Evolutionary conservation across 2,329 filamentous ascomycete species (phyloP), one percentile per base, ranked within the genome.

Genomic region (Fusarium secorum): DNA sequence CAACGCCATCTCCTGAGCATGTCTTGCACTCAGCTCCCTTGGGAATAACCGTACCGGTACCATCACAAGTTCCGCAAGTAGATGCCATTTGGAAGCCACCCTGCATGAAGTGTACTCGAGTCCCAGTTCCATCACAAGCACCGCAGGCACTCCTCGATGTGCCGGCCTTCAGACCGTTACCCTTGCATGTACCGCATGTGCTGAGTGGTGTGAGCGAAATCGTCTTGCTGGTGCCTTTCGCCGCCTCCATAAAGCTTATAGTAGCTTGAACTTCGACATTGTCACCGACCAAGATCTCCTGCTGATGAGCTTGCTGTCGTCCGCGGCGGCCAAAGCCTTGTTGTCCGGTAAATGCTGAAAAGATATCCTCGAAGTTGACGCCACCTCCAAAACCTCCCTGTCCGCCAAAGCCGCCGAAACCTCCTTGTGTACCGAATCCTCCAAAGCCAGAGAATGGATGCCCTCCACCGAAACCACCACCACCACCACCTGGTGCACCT

Each of bases 11-110:
- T 39, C 96, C 96, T 65, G 86, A 83, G 80, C 96, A 99, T 1
- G 89, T 87, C 63, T 86, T 85, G 81, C 96, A 99, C 77, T 97
- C 93, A 15, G 90, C 91, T 46, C 94, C 94, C 74, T 88, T 89
- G 5, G 96, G 94, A 36, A 94, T 91, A 5, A 88, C 86, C 56
- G 90, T 84, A 51, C 96, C 96, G 46, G 88, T 90, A 6, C 96
- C 96, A 55, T 90, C 90, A 79, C 96, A 99, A 38, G 89, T 83
- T 24, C 88, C 86, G 81, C 96, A 99, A 3, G 94, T 97, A 68
- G 93, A 93, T 8, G 93, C 93, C 91, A 99, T 95, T 83, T 98
- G 95, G 83, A 99, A 98, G 28, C 94, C 95, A 58, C 94, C 94
- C 75, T 93, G 90, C 88, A 98, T 92, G 77, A 94, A 91, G 80